phyloP scores from a whole-genome alignment of 2,329 filamentous ascomycete genomes.

The Xylogone sp. region DNA sequence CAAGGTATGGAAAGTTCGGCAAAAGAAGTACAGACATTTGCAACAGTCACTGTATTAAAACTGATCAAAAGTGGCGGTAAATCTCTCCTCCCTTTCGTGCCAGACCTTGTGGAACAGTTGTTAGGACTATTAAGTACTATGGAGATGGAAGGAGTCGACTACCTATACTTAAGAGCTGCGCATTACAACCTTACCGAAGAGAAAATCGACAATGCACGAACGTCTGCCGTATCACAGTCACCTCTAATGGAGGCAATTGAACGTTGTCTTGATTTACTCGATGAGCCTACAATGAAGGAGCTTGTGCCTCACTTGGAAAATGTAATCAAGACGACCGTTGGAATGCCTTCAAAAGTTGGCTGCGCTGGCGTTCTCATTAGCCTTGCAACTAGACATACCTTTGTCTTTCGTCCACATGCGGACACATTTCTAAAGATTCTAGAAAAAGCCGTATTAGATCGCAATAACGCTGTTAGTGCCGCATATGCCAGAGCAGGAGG shows the following conservation, averaged over 20 bases:
- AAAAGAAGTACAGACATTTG: constrained; percentile 81
- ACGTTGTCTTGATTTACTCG: constrained; percentile 78
- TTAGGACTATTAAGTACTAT: constrained; percentile 80
- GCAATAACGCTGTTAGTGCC: constrained; percentile 89
- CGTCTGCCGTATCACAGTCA: constrained; percentile 76
- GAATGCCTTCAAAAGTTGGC: constrained; percentile 90
- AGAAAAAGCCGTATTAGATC: constrained; percentile 79
- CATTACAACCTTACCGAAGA: constrained; percentile 83
- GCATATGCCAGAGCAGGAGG: constrained; percentile 84
- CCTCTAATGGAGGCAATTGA: constrained; percentile 93
- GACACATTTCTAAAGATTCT: constrained; percentile 73
- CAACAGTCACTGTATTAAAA: constrained; percentile 78
- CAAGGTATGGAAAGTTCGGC: constrained; percentile 87
- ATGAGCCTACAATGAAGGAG: constrained; percentile 71
- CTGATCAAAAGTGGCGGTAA: constrained; percentile 87
- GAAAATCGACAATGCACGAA: constrained; percentile 82
- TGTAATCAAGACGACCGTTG: constrained; percentile 81
- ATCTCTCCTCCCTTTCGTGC: constrained; percentile 74
- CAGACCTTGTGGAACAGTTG: constrained; percentile 75
- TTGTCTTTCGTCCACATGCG: constrained; percentile 71
- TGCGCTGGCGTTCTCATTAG: constrained; percentile 82
- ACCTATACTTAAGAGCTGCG: constrained; percentile 82
- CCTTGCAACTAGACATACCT: constrained; percentile 74
- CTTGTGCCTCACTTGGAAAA: constrained; percentile 70
- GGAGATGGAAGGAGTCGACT: constrained; percentile 87